A percentile compares a stretch with the other conserved stretches of the same genome.
These are phyloP conservation scores for Cenchrus americanus DNA, from an alignment of 176 grass and related monocot species.

Conservation along the genomic window DNA sequence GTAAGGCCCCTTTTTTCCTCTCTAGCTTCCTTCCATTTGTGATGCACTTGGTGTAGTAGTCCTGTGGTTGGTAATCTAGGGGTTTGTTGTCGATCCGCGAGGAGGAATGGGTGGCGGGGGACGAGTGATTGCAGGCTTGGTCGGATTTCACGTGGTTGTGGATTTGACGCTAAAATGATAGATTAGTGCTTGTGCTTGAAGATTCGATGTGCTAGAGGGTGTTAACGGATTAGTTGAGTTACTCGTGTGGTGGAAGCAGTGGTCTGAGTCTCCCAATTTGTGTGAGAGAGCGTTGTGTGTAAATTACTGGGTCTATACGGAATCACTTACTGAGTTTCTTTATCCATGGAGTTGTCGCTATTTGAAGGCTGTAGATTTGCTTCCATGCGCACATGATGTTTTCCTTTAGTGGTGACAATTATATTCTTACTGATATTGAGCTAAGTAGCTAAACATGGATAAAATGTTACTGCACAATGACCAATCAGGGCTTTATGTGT, in stretches of 20 bases:
- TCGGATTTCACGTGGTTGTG: not conserved
- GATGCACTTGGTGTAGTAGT: not conserved
- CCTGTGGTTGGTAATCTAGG: not conserved
- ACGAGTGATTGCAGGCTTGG: not conserved
- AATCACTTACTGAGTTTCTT: too few species aligned
- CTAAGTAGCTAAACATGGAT: not conserved
- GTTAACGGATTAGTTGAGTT: not conserved
- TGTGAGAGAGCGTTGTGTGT: not conserved
- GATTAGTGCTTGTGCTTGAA: not conserved
- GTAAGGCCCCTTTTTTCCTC: slow-evolving; percentile 18
- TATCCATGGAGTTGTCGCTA: not conserved
- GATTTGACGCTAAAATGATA: not conserved
- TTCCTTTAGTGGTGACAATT: not conserved
- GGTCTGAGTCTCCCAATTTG: not conserved
- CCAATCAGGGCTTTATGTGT: not conserved
- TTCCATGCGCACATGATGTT: not conserved
- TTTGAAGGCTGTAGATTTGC: not conserved
- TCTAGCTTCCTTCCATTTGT: not conserved
- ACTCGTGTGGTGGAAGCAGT: not conserved
- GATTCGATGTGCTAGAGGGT: not conserved
- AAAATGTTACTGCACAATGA: not conserved
- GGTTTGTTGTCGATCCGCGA: not conserved
- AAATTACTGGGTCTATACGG: too few species aligned
- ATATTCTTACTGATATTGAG: not conserved
- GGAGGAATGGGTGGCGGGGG: not conserved